Evolutionary conservation across 2,329 filamentous ascomycete species (phyloP).

Genomic region (Lasiodiplodia hormozganensis): DNA sequence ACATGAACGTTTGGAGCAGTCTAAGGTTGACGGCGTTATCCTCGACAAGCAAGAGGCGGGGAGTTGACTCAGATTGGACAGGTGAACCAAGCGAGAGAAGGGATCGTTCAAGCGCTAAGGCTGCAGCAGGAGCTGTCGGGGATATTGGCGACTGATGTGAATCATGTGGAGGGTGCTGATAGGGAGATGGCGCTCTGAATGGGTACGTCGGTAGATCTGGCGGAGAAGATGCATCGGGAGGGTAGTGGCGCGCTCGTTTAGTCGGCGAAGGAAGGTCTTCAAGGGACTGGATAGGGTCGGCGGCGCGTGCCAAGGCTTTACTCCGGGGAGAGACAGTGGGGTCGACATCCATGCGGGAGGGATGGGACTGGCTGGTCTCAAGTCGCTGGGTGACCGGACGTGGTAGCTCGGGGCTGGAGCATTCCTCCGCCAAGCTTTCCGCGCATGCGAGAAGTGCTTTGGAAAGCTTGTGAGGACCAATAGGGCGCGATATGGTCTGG

Average conservation of each 20-base stretch:
- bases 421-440: conserved; percentile 6
- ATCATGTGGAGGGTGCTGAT: conserved; percentile 7
- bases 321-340: conserved; percentile 14
- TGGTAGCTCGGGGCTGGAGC: neutral
- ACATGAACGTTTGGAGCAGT: conserved; percentile 44
- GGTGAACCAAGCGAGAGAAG: neutral
- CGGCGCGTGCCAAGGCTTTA: conserved; percentile 13
- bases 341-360: conserved; percentile 24
- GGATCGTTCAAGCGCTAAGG: neutral
- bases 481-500: conserved; percentile 40
- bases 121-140: conserved; percentile 19
- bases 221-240: conserved; percentile 10
- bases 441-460: conserved; percentile 37
- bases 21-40: conserved; percentile 51
- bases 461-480: conserved; percentile 47
- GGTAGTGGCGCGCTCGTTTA: conserved; percentile 15
- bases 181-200: conserved; percentile 17
- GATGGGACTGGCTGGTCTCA: neutral
- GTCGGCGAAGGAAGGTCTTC: conserved; percentile 24
- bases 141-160: conserved; percentile 24
- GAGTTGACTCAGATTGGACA: conserved; percentile 35
- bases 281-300: conserved; percentile 3
- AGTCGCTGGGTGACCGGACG: conserved; percentile 6
- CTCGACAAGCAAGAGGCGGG: conserved; percentile 46
- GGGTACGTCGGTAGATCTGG: conserved; percentile 2